Evolutionary conservation across 2,329 filamentous ascomycete species (phyloP), one percentile per base, ranked within the genome.

Genomic region (Furcasterigmium sp.): DNA sequence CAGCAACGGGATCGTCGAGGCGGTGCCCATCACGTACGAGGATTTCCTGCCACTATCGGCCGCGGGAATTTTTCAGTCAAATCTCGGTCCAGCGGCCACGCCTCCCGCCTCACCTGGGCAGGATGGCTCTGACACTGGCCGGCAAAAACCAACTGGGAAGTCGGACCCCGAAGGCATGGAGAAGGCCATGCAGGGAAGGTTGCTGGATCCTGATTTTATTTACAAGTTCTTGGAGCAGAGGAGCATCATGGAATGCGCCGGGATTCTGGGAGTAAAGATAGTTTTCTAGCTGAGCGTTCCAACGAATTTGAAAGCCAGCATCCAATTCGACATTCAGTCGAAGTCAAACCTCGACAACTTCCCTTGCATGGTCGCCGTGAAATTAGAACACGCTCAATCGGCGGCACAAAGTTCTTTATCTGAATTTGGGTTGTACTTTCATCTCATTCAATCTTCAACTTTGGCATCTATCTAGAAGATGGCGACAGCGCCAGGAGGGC

Each of bases 1-100:
- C 2, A 39, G 49, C 3, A 39, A 55, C 0, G 60, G 61, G 0
- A 18, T 60, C 6, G 28, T 76, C 0, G 49, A 58, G 34, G 60
- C 56, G 8, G 53, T 62, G 5, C 69, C 74, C 3, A 63, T 76
- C 15, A 73, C 67, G 1, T 77, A 77, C 46, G 73, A 77, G 44
- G 74, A 76, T 41, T 78, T 77, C 37, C 56, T 77, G 7, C 73
- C 73, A 0, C 52, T 77, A 2, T 73, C 69, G 2, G 73, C 73
- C 0, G 73, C 70, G 1, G 72, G 73, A 0, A 77, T 77, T 30
- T 73, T 73, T 48, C 62, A 63, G 28, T 72, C 68, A 0, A 73
- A 72, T 18, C 51, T 71, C 7, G 29, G 39, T 13, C 19, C 39
- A 3, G 17, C 37, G 21, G 34, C 28, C 15, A 7, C 23, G 7